A percentile compares a stretch with the other conserved stretches of the same genome.
phyloP scores from a whole-genome alignment of 306 rosid species.

The Vicia faba region DNA sequence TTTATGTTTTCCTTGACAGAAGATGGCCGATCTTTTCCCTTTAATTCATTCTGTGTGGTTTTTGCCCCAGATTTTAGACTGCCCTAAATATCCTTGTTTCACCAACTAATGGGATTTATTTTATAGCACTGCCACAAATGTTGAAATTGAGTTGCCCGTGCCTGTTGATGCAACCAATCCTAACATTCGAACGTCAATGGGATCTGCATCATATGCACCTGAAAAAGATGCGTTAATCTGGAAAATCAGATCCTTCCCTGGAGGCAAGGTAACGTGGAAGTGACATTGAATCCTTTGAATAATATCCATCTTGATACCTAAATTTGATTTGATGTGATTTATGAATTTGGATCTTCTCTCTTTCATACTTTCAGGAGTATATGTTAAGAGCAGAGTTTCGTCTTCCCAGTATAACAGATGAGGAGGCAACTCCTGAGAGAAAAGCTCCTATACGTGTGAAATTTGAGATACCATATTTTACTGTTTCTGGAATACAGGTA shows the following conservation, averaged over 20 bases:
- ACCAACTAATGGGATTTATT: conserved; percentile 40
- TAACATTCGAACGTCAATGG: conserved; percentile 90
- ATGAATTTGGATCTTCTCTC: conserved; percentile 1
- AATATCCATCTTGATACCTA: conserved; percentile 17
- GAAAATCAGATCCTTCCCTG: conserved; percentile 96
- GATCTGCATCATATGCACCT: conserved; percentile 96
- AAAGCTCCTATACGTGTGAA: conserved; percentile 91
- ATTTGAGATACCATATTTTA: conserved; percentile 93
- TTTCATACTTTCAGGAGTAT: conserved; percentile 62
- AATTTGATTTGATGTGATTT: neutral
- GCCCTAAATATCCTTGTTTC: conserved; percentile 29
- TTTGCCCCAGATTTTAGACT: conserved; percentile 20
- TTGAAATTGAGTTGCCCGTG: conserved; percentile 92
- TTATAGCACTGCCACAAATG: conserved; percentile 91
- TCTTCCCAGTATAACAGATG: conserved; percentile 77
- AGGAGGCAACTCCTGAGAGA: conserved; percentile 83
- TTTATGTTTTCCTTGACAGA: neutral
- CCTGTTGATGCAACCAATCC: conserved; percentile 93
- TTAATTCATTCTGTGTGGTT: conserved; percentile 9
- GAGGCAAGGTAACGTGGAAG: conserved; percentile 79
- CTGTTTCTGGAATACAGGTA: conserved; percentile 95
- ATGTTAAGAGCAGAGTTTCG: conserved; percentile 88
- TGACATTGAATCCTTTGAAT: conserved; percentile 29
- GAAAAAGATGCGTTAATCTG: conserved; percentile 88
- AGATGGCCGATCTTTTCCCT: conserved; percentile 12